These are phyloP conservation scores for Populus hybrid DNA, from an alignment of 441 rosid species.

Conservation along the genomic window DNA sequence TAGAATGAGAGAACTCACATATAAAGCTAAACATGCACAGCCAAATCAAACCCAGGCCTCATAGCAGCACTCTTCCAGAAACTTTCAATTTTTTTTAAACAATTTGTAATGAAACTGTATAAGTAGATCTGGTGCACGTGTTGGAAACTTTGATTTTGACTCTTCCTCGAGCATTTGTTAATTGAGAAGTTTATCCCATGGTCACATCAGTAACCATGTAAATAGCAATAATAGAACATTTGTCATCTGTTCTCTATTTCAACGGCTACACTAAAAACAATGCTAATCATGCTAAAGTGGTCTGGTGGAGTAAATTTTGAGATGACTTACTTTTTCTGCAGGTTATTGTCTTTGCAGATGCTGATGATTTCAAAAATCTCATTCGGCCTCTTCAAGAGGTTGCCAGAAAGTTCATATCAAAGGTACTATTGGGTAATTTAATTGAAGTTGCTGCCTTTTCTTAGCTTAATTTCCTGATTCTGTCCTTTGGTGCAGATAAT, in stretches of 20 bases:
- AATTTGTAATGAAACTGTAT: background rate
- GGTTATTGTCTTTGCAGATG: slow-evolving; percentile 67
- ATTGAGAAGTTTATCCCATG: background rate
- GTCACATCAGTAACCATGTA: background rate
- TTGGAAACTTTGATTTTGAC: background rate
- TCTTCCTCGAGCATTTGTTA: slow-evolving; percentile 5
- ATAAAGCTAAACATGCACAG: background rate
- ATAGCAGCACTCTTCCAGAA: background rate
- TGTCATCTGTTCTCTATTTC: background rate
- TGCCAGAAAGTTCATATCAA: slow-evolving; percentile 75
- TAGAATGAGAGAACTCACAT: background rate
- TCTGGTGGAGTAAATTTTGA: background rate
- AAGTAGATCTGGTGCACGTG: background rate
- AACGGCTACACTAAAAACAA: background rate
- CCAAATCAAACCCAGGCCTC: background rate
- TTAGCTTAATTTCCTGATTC: slow-evolving; percentile 20
- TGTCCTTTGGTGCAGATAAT: slow-evolving; percentile 55
- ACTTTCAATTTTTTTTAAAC: background rate
- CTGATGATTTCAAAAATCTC: slow-evolving; percentile 56
- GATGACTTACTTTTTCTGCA: slow-evolving; percentile 28
- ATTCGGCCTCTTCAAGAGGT: slow-evolving; percentile 59
- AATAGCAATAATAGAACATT: background rate
- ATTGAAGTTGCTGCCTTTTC: background rate
- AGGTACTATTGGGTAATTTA: slow-evolving; percentile 39
- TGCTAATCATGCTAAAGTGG: background rate